phyloP scores from a whole-genome alignment of 177 flowering plant genomes.

The Vitis hybrid region DNA sequence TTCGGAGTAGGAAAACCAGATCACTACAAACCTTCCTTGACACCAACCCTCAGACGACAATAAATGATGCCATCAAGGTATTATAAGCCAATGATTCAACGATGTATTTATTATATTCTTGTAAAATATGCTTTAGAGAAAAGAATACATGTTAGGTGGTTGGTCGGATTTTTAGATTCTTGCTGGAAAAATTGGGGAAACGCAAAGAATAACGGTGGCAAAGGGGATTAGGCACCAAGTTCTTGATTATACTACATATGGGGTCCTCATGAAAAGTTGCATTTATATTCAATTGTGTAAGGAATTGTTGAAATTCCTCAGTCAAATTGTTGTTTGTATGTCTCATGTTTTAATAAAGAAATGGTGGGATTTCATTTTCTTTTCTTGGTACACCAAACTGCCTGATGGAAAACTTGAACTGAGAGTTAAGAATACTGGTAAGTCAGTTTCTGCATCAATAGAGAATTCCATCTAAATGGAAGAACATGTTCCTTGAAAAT shows the following conservation, averaged over 20 bases:
- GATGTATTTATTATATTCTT: not conserved
- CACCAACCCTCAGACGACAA: conserved; percentile 15
- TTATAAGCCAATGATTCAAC: not conserved
- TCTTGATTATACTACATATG: too few relatives aligned
- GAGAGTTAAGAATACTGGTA: too few relatives aligned
- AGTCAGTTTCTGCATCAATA: too few relatives aligned
- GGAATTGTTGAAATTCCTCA: conserved; percentile 2
- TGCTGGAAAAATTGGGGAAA: conserved; percentile 4
- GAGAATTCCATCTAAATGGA: too few relatives aligned
- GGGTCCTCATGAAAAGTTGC: not conserved
- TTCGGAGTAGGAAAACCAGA: conserved; percentile 40
- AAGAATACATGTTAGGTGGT: conserved; percentile 3
- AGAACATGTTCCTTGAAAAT: too few relatives aligned
- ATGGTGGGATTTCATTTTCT: conserved; percentile 21
- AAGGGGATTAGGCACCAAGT: not conserved
- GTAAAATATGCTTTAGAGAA: not conserved
- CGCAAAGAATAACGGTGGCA: not conserved
- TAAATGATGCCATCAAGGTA: conserved; percentile 17
- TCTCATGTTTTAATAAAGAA: conserved; percentile 11
- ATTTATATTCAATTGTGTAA: not conserved
- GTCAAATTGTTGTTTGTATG: conserved; percentile 14
- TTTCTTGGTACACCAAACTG: conserved; percentile 12
- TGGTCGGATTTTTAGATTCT: conserved; percentile 2
- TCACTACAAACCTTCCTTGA: conserved; percentile 54
- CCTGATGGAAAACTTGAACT: not conserved